Percentiles rank a stretch among this genome's conserved stretches.
Conservation (phyloP, 140 eudicot genomes). For the Flaveria floridana region DNA sequence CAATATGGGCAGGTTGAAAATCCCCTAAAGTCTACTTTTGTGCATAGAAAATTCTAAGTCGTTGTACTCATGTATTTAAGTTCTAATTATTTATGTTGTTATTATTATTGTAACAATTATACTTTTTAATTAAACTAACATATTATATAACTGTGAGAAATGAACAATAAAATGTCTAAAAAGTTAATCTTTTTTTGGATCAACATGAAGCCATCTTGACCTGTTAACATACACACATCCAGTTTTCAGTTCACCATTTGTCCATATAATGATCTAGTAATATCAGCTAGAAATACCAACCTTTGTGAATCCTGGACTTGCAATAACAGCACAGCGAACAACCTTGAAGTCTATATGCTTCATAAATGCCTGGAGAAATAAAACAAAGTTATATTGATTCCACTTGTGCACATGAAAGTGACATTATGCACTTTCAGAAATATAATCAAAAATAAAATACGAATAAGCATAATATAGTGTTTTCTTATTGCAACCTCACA, state of each 20-base stretch:
- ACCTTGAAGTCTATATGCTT: conserved; percentile 84
- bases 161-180: not conserved
- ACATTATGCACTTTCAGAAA: not conserved
- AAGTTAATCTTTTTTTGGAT: too few relatives aligned
- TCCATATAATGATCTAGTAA: not conserved
- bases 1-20: too few relatives aligned
- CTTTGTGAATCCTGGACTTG: conserved; percentile 97
- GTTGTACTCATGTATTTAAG: too few relatives aligned
- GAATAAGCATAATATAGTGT: not conserved
- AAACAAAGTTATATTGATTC: not conserved
- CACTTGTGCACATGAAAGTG: conserved; percentile 12
- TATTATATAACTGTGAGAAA: not conserved
- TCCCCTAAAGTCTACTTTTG: too few relatives aligned
- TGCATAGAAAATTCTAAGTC: too few relatives aligned
- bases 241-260: not conserved
- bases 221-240: not conserved
- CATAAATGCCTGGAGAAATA: conserved; percentile 63
- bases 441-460: not conserved
- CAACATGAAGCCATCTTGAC: too few relatives aligned
- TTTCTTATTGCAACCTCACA: not conserved
- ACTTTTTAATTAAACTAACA: not conserved
- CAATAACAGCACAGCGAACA: conserved; percentile 95
- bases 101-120: not conserved
- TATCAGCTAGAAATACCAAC: conserved; percentile 35
- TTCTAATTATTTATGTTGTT: too few relatives aligned